These are phyloP conservation scores for Cercis canadensis DNA, from an alignment of 306 rosid genomes.

Conservation along the genomic window DNA sequence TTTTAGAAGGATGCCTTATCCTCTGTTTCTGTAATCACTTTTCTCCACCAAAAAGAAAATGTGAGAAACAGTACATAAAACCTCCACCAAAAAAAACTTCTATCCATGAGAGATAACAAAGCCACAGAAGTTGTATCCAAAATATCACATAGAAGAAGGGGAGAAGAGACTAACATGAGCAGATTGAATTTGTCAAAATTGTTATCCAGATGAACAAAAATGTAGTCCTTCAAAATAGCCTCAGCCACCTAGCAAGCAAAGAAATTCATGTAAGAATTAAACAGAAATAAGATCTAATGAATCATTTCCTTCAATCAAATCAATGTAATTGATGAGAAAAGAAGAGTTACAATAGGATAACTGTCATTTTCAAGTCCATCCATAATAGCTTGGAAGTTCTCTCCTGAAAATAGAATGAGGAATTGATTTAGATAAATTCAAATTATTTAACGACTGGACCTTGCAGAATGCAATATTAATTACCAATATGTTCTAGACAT, in stretches of 20 bases:
- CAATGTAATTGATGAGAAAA: constrained; percentile 16
- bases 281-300: constrained; percentile 11
- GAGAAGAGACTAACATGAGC: constrained; percentile 70
- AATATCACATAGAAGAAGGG: constrained; percentile 12
- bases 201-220: constrained; percentile 86
- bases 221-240: constrained; percentile 67
- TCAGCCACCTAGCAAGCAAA: constrained; percentile 68
- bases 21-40: no score
- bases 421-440: constrained; percentile 34
- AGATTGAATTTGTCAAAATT: constrained; percentile 85
- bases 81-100: no score
- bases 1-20: no score
- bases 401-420: constrained; percentile 57
- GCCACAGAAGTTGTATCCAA: no score
- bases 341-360: constrained; percentile 62
- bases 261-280: constrained; percentile 6
- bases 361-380: constrained; percentile 57
- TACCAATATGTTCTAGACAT: constrained; percentile 87
- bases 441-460: constrained; percentile 14
- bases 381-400: constrained; percentile 76
- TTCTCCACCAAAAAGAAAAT: constrained; percentile 8
- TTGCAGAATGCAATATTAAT: constrained; percentile 30
- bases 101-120: no score
- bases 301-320: constrained; percentile 12
- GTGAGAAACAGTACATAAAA: constrained; percentile 3